Percentiles rank a stretch among this genome's conserved stretches.
Evolutionary conservation across 176 grass and related monocot genomes (phyloP).

Genomic region (Miscanthus lutarioriparius): DNA sequence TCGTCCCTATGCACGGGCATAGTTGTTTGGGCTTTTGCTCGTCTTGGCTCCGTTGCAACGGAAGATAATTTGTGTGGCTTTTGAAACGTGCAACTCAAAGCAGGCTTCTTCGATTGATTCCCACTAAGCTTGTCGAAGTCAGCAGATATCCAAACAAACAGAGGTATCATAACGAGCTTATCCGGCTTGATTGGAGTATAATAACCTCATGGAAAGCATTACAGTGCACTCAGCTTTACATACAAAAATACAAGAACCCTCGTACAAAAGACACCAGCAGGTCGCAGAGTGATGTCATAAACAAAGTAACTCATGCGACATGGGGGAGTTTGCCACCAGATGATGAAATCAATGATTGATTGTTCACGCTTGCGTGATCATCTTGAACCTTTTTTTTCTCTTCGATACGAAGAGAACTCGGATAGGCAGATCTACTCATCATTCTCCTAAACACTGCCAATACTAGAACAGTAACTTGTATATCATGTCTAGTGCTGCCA

Average conservation of each 20-base stretch:
- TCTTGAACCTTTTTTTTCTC: neutral
- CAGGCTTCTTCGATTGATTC: neutral
- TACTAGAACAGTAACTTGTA: neutral
- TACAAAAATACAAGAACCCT: neutral
- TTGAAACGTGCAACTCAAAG: neutral
- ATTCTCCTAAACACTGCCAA: constrained; percentile 6
- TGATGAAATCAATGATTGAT: neutral
- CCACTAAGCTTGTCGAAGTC: neutral
- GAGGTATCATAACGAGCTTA: neutral
- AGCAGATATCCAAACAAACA: too few species aligned
- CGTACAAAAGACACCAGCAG: neutral
- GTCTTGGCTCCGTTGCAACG: too few species aligned
- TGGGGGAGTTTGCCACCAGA: neutral
- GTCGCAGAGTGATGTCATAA: neutral
- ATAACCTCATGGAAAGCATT: neutral
- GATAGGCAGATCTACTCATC: neutral
- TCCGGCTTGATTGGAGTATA: neutral
- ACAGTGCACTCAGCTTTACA: neutral
- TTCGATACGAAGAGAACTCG: neutral
- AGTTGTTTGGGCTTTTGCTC: too few species aligned
- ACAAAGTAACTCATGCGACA: neutral
- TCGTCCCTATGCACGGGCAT: too few species aligned
- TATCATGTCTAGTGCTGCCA: constrained; percentile 25
- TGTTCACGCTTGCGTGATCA: neutral
- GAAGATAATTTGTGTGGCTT: neutral